Conservation (phyloP, 1,284 basidiomycete species). For the Leccinum holopus region DNA sequence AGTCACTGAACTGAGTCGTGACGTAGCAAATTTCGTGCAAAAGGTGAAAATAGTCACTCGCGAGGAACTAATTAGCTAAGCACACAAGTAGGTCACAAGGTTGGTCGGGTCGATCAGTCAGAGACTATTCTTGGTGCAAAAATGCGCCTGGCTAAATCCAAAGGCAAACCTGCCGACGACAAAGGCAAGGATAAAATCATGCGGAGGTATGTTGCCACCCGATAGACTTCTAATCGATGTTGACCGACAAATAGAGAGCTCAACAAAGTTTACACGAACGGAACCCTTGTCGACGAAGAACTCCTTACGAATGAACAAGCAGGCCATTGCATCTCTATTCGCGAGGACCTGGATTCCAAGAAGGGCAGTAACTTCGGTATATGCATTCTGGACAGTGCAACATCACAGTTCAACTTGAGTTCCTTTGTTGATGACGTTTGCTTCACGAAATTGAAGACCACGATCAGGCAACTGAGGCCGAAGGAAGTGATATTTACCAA, state of each 20-base stretch:
- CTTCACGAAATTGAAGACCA: slow-evolving; percentile 90
- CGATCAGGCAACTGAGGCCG: slow-evolving; percentile 89
- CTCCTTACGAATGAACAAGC: slow-evolving; percentile 93
- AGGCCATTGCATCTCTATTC: slow-evolving; percentile 92
- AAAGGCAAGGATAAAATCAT: slow-evolving; percentile 79
- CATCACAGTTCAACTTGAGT: slow-evolving; percentile 93
- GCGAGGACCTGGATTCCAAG: slow-evolving; percentile 56
- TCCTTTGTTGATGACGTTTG: slow-evolving; percentile 92
- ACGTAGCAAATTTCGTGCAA: slow-evolving; percentile 73
- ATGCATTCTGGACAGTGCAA: slow-evolving; percentile 94
- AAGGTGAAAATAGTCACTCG: slow-evolving; percentile 46
- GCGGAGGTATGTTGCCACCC: slow-evolving; percentile 47
- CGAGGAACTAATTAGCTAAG: background rate
- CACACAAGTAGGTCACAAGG: slow-evolving; percentile 79
- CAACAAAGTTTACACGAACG: slow-evolving; percentile 95
- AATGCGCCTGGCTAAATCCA: slow-evolving; percentile 76
- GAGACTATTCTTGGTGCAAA: slow-evolving; percentile 89
- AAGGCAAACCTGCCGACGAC: slow-evolving; percentile 51
- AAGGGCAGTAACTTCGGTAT: slow-evolving; percentile 75
- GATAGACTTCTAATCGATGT: background rate
- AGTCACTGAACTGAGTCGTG: slow-evolving; percentile 3
- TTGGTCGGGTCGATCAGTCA: slow-evolving; percentile 95
- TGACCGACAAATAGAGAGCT: slow-evolving; percentile 63
- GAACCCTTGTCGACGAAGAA: slow-evolving; percentile 91
- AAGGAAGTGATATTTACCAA: slow-evolving; percentile 95